Conservation (phyloP, 148 eudicot genomes). For the Cornus kousa region DNA sequence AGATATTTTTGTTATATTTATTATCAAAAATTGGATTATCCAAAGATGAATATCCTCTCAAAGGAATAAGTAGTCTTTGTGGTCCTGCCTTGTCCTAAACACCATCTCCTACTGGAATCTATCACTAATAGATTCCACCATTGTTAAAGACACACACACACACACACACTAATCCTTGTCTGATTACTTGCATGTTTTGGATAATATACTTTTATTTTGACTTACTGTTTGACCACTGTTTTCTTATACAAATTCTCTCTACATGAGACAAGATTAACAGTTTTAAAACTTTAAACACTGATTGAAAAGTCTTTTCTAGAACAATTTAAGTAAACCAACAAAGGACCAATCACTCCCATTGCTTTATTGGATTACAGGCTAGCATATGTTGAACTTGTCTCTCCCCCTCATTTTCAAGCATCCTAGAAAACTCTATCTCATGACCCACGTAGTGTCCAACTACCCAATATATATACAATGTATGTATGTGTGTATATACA, state of each 20-base stretch:
- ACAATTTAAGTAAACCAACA: neutral
- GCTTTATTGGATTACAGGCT: neutral
- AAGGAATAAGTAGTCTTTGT: no score
- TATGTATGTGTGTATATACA: no score
- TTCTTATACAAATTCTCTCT: neutral
- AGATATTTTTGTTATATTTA: no score
- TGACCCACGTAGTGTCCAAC: neutral
- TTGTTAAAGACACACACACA: neutral
- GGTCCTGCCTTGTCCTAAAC: no score
- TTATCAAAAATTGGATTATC: no score
- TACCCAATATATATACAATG: neutral
- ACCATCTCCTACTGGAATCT: no score
- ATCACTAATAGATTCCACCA: neutral
- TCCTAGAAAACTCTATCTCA: neutral
- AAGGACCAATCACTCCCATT: neutral
- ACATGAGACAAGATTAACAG: no score
- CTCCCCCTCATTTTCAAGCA: neutral
- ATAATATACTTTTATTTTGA: no score
- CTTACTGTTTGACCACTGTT: neutral
- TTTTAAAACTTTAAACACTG: neutral
- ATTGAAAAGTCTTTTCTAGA: neutral
- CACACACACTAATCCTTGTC: neutral
- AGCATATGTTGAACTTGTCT: neutral
- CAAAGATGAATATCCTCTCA: no score
- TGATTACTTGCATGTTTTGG: neutral